A percentile compares a stretch with the other conserved stretches of the same genome.
These are phyloP conservation scores for Byssoonygena ceratinophila DNA, from an alignment of 2,329 filamentous ascomycete genomes.

Conservation along the genomic window DNA sequence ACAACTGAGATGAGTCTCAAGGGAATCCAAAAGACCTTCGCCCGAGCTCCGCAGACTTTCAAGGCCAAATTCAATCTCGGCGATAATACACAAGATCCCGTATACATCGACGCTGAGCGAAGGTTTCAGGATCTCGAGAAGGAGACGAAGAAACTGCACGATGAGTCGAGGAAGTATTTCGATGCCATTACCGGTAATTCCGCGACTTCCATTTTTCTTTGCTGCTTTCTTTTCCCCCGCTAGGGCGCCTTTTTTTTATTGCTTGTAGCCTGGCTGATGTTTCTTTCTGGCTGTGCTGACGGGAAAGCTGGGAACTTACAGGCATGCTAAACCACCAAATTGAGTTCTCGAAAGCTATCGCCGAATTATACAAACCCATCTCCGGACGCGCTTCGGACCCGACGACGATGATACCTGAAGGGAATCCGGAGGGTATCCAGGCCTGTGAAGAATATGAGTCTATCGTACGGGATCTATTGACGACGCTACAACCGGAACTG, in stretches of 20 bases:
- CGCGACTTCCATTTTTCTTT: not conserved
- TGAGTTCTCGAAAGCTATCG: constrained; percentile 91
- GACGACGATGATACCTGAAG: constrained; percentile 66
- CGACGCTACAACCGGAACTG: constrained; percentile 77
- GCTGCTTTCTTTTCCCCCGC: not conserved
- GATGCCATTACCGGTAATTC: constrained; percentile 75
- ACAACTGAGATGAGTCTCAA: constrained; percentile 73
- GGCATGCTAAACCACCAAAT: constrained; percentile 96
- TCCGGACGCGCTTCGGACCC: constrained; percentile 92
- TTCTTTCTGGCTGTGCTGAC: constrained; percentile 1
- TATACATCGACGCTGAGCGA: constrained; percentile 89
- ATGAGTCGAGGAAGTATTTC: constrained; percentile 96
- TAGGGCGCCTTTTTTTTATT: not conserved
- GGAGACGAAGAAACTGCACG: constrained; percentile 93
- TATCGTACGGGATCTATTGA: constrained; percentile 81
- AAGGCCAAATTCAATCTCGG: constrained; percentile 90
- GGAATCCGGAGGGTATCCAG: constrained; percentile 83
- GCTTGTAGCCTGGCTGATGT: not conserved
- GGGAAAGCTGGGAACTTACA: constrained; percentile 21
- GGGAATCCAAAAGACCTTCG: constrained; percentile 82
- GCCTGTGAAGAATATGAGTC: constrained; percentile 95
- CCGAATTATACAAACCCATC: constrained; percentile 96
- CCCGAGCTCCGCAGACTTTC: constrained; percentile 82
- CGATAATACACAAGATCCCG: constrained; percentile 85
- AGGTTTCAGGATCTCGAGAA: constrained; percentile 87